Evolutionary conservation across 2,329 filamentous ascomycete species (phyloP), one percentile per base, ranked within the genome.

Genomic region (Zymoseptoria pseudotritici): DNA sequence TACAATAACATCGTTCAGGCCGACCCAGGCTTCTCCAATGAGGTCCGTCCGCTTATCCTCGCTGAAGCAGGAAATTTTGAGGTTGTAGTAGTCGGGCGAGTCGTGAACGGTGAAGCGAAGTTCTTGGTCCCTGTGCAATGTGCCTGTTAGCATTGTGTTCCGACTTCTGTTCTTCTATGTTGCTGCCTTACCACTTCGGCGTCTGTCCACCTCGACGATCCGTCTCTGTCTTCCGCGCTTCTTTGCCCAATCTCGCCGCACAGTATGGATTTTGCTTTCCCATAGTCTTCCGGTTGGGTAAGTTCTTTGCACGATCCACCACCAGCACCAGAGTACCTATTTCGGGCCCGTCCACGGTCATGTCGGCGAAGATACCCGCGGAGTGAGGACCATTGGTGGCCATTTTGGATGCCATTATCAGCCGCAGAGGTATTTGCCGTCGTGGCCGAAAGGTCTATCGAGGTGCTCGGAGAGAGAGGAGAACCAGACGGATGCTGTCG

Each of bases 191-290:
- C 94, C 94, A 99, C 83, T 84, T 87, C 7, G 94, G 94, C 49
- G 94, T 97, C 77, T 99, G 94, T 50, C 94, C 94, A 65, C 94
- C 94, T 71, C 94, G 84, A 68, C 93, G 86, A 75, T 99, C 94
- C 4, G 93, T 97, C 50, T 88, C 88, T 2, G 94, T 99, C 82
- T 97, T 97, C 79, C 95, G 96, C 54, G 94, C 94, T 76, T 97
- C 92, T 75, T 99, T 99, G 36, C 93, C 94, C 53, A 99, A 78
- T 57, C 94, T 83, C 31, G 91, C 92, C 46, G 94, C 94, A 76
- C 92, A 97, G 76, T 97, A 99, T 0, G 94, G 93, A 73, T 97
- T 92, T 78, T 99, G 94, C 78, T 99, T 99, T 58, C 94, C 94
- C 80, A 99, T 97, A 5, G 91, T 94, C 80, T 96, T 96, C 68